Evolutionary conservation across 2,329 filamentous ascomycete genomes (phyloP).

Genomic region (Aspergillus ruber): DNA sequence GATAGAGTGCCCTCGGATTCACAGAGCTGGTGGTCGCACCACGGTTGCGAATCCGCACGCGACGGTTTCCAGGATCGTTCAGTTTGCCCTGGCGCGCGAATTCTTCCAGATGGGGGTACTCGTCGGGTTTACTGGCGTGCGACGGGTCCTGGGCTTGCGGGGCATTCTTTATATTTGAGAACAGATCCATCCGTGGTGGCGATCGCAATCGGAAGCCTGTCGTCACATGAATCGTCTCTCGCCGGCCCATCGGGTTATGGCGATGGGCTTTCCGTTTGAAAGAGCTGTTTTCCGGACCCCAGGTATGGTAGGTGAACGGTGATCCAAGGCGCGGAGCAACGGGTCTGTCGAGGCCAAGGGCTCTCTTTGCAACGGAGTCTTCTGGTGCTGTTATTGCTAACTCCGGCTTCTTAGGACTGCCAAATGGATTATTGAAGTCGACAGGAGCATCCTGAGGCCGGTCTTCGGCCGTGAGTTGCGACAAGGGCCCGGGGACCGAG

Average conservation of each 20-base stretch:
- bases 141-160: slow-evolving; percentile 31
- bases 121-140: slow-evolving; percentile 50
- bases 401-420: slow-evolving; percentile 1
- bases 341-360: slow-evolving; percentile 11
- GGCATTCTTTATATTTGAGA: slow-evolving; percentile 44
- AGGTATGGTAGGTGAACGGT: slow-evolving; percentile 45
- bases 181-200: slow-evolving; percentile 51
- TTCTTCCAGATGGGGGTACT: slow-evolving; percentile 50
- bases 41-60: slow-evolving; percentile 54
- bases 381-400: background rate
- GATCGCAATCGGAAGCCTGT: slow-evolving; percentile 40
- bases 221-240: slow-evolving; percentile 41
- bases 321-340: slow-evolving; percentile 41
- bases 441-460: slow-evolving; percentile 15
- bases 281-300: slow-evolving; percentile 34
- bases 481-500: slow-evolving; percentile 33
- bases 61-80: slow-evolving; percentile 47
- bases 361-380: slow-evolving; percentile 9
- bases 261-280: slow-evolving; percentile 26
- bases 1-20: slow-evolving; percentile 46
- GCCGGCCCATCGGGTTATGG: slow-evolving; percentile 27
- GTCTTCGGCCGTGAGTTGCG: slow-evolving; percentile 27
- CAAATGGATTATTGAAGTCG: slow-evolving; percentile 30
- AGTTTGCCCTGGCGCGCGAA: slow-evolving; percentile 31
- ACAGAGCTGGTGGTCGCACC: slow-evolving; percentile 57